These are phyloP conservation scores for Aspergillus melleus DNA, from an alignment of 2,329 filamentous ascomycete species.

Conservation along the genomic window DNA sequence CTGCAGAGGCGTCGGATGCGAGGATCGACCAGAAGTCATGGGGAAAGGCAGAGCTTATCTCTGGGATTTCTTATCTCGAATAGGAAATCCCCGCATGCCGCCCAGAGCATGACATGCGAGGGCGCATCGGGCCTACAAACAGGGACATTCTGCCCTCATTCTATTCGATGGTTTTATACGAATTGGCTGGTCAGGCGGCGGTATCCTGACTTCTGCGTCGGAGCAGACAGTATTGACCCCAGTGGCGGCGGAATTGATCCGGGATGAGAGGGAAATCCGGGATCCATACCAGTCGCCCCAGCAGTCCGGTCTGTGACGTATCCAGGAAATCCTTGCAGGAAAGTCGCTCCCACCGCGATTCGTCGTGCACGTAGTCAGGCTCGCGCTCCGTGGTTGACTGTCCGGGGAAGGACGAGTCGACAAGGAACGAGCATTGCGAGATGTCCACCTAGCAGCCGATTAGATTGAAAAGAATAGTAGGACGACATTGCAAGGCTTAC, in stretches of 20 bases:
- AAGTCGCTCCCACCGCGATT: slow-evolving; percentile 73
- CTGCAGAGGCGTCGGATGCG: too few relatives aligned
- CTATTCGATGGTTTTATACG: not conserved
- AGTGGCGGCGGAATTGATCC: slow-evolving; percentile 68
- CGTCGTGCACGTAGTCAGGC: slow-evolving; percentile 75
- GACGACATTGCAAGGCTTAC: slow-evolving; percentile 44
- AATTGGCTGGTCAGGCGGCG: too few relatives aligned
- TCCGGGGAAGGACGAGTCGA: slow-evolving; percentile 79
- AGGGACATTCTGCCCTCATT: not conserved
- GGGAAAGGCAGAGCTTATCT: slow-evolving; percentile 13
- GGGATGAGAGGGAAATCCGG: slow-evolving; percentile 72
- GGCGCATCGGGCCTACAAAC: slow-evolving; percentile 10
- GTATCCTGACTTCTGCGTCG: slow-evolving; percentile 41
- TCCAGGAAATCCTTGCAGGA: slow-evolving; percentile 81
- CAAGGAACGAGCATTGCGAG: slow-evolving; percentile 73
- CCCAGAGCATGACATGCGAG: not conserved
- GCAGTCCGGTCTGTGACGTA: slow-evolving; percentile 66
- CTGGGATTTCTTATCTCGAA: slow-evolving; percentile 38
- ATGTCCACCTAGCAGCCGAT: slow-evolving; percentile 59
- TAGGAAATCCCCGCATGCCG: slow-evolving; percentile 30
- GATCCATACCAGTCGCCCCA: slow-evolving; percentile 80
- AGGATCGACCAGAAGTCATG: not conserved
- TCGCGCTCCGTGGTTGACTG: slow-evolving; percentile 65
- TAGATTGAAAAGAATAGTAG: slow-evolving; percentile 1
- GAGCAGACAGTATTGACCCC: slow-evolving; percentile 87